Evolutionary conservation across 2,329 filamentous ascomycete species (phyloP).

Genomic region (Diatrype stigma): DNA sequence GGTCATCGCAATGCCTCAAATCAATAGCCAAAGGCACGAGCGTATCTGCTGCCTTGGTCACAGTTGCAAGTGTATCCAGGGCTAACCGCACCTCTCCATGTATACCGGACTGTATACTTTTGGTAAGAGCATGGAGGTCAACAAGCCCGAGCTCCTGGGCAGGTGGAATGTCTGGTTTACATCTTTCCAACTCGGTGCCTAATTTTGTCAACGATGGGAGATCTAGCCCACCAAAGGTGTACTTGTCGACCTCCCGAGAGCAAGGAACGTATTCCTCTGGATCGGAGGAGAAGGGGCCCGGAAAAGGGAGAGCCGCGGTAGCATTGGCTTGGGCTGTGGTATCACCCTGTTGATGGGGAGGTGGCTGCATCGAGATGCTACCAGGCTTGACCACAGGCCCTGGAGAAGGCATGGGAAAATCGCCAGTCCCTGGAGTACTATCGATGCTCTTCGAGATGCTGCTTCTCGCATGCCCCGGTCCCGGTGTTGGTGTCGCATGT

Average conservation of each 20-base stretch:
- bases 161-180: slow-evolving; percentile 71
- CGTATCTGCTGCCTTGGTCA: slow-evolving; percentile 58
- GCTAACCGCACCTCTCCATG: slow-evolving; percentile 86
- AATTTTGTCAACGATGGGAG: slow-evolving; percentile 60
- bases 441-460: slow-evolving; percentile 51
- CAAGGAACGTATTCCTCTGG: slow-evolving; percentile 54
- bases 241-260: slow-evolving; percentile 42
- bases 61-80: slow-evolving; percentile 73
- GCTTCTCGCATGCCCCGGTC: slow-evolving; percentile 42
- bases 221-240: slow-evolving; percentile 68
- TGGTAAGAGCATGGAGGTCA: slow-evolving; percentile 83
- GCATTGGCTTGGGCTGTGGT: slow-evolving; percentile 20
- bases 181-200: slow-evolving; percentile 61
- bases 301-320: slow-evolving; percentile 22
- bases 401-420: slow-evolving; percentile 45
- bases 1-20: slow-evolving; percentile 75
- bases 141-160: slow-evolving; percentile 79
- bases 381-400: slow-evolving; percentile 35
- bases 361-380: slow-evolving; percentile 35
- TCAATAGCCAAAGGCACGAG: slow-evolving; percentile 61
- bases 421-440: slow-evolving; percentile 32
- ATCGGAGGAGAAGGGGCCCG: slow-evolving; percentile 36
- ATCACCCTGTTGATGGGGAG: slow-evolving; percentile 29
- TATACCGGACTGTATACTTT: slow-evolving; percentile 86
- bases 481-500: slow-evolving; percentile 26